Conservation (phyloP, 2,329 filamentous ascomycete genomes). For the Myriosclerotinia curreyana region DNA sequence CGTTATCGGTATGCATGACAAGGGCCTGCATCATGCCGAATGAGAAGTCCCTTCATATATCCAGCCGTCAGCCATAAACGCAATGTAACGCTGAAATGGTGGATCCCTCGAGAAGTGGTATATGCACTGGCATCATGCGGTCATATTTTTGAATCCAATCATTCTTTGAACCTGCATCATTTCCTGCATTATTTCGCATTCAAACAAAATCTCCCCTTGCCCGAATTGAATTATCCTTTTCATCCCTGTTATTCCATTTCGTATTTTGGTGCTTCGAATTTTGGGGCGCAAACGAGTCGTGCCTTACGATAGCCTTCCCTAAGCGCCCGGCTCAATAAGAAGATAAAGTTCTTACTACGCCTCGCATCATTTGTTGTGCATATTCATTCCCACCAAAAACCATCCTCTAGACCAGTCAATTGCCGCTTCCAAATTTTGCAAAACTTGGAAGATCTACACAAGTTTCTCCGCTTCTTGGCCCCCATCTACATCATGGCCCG, state of each 20-base stretch:
- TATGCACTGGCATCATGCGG: slow-evolving; percentile 27
- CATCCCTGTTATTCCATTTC: slow-evolving; percentile 31
- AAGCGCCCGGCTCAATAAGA: slow-evolving; percentile 39
- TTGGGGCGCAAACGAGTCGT: slow-evolving; percentile 26
- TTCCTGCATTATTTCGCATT: slow-evolving; percentile 13
- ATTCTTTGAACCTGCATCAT: slow-evolving; percentile 15
- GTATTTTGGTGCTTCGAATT: slow-evolving; percentile 24
- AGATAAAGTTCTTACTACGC: slow-evolving; percentile 30
- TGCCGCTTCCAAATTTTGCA: slow-evolving; percentile 18
- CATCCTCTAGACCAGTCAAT: slow-evolving; percentile 32
- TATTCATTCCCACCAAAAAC: slow-evolving; percentile 29
- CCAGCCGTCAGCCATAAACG: slow-evolving; percentile 23
- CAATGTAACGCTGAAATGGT: slow-evolving; percentile 27
- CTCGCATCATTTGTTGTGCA: slow-evolving; percentile 37
- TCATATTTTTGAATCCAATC: slow-evolving; percentile 26
- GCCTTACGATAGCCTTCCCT: slow-evolving; percentile 39
- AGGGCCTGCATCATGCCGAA: slow-evolving; percentile 30
- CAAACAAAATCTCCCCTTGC: slow-evolving; percentile 1
- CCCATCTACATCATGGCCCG: slow-evolving; percentile 14
- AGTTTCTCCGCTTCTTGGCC: slow-evolving; percentile 14
- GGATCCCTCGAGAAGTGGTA: slow-evolving; percentile 7
- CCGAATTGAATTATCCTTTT: slow-evolving; percentile 13
- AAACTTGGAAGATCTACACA: slow-evolving; percentile 18
- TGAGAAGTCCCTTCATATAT: slow-evolving; percentile 19
- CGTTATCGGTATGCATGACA: slow-evolving; percentile 37